Evolutionary conservation across 768 basidiomycete species (phyloP), one percentile per base, ranked within the genome.

Genomic region (Pleurotus tuoliensis): DNA sequence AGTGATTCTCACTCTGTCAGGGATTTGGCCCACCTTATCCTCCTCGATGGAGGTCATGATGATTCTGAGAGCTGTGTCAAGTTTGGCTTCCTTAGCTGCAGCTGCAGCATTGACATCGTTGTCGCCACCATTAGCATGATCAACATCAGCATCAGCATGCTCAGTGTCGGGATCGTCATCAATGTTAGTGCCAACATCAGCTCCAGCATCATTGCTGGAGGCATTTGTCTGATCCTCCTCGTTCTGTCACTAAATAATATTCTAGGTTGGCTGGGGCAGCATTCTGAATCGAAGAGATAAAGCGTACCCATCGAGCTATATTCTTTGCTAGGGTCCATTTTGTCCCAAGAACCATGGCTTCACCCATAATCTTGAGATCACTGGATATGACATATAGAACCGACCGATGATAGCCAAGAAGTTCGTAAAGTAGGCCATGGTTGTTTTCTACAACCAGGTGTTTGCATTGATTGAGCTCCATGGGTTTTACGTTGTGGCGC

Each of bases 301-400:
- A 11, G 59, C 66, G 27, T 15, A 68, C 67, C 68, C 66, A 69
- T 20, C 18, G 18, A 22, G 16, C 49, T 11, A 68, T 67, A 40
- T 64, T 66, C 2, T 41, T 49, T 8, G 61, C 64, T 3, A 69
- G 43, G 12, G 67, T 58, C 58, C 57, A 63, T 39, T 59, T 58
- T 4, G 63, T 67, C 20, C 67, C 66, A 3, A 69, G 55, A 0
- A 69, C 61, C 3, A 58, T 53, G 1, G 58, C 60, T 5, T 22
- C 40, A 4, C 47, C 56, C 13, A 24, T 22, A 25, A 68, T 66
- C 12, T 56, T 39, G 50, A 64, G 54, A 22, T 66, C 61, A 5
- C 61, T 44, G 48, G 66, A 68, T n/a, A 69, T 57, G 3, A 63
- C 61, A 38, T 67, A 67, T 1, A 70, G 56, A 6, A 66, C 58